These are phyloP conservation scores for Microbotryum intermedium DNA, from an alignment of 1,284 basidiomycete genomes.

Conservation along the genomic window DNA sequence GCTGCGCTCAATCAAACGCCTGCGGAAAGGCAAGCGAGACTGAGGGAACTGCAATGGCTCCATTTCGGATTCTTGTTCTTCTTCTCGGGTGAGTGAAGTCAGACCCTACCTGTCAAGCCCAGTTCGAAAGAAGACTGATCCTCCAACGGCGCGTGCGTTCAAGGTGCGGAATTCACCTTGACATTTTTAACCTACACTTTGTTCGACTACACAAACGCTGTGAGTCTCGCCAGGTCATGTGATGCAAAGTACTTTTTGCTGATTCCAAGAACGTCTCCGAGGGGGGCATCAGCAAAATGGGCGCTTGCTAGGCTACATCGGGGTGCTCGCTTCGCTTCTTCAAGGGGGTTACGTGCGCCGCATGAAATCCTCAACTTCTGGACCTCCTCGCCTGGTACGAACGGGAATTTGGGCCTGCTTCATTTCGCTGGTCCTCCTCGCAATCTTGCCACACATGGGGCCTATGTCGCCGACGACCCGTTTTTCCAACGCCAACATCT, in stretches of 20 bases:
- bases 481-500: conserved; percentile 42
- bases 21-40: conserved; percentile 24
- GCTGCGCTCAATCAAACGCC: neutral
- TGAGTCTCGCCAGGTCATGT: neutral
- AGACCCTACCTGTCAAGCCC: neutral
- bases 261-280: neutral
- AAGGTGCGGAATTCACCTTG: conserved; percentile 74
- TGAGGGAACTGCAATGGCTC: conserved; percentile 49
- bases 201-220: conserved; percentile 73
- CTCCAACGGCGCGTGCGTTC: neutral
- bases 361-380: conserved; percentile 48
- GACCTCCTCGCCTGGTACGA: conserved; percentile 67
- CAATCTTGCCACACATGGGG: conserved; percentile 44
- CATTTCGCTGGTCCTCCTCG: conserved; percentile 57
- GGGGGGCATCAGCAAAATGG: conserved; percentile 56
- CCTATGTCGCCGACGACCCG: neutral
- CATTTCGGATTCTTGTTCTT: conserved; percentile 76
- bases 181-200: conserved; percentile 79
- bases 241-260: neutral
- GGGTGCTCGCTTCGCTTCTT: conserved; percentile 71
- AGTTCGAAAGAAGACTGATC: neutral
- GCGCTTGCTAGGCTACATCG: conserved; percentile 68
- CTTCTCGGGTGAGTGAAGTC: conserved; percentile 55
- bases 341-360: conserved; percentile 86
- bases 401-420: conserved; percentile 65